Evolutionary conservation across 2,329 filamentous ascomycete genomes (phyloP), one percentile per base, ranked within the genome.

Genomic region (Fusarium metavorans): DNA sequence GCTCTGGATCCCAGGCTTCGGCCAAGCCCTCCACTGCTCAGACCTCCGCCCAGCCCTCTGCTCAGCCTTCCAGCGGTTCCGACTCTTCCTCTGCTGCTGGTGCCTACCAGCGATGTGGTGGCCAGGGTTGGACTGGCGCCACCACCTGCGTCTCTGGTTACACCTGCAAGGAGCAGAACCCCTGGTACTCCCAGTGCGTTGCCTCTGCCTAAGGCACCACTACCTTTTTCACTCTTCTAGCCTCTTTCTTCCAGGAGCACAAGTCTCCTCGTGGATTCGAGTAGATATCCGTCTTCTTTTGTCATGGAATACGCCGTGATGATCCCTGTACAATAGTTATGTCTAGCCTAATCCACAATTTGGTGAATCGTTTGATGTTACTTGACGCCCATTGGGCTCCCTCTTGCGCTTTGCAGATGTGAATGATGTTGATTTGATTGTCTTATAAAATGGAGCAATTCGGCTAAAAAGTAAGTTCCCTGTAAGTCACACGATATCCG

Each of bases 91-190:
- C 45, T 10, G 60, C 27, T 9, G 25, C 27, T 2, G 20, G 39
- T 16, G 57, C 64, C 20, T 74, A 60, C 32, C 60, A 71, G 18
- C 85, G 85, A 72, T 87, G 85, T 56, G 85, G 85, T 60, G 85
- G 85, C 32, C 80, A 75, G 18, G 80, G 80, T 48, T 87, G 80
- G 80, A 73, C 75, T 14, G 85, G 85, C 30, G 70, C 84, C 6
- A 86, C 84, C 1, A 84, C 82, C 78, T 87, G 85, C 66, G 77
- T 63, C 1, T 81, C 81, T 13, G 85, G 85, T 59, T 83, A 78
- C 76, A 79, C 75, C 45, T 87, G 85, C 77, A 77, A 79, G 58
- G 72, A 77, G 59, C 72, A 76, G 64, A 85, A 84, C 72, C 58
- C 75, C 9, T 85, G 78, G 65, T 85, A 85, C 80, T 83, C 72